Evolutionary conservation across 345 rosid genomes (phyloP), one percentile per base, ranked within the genome.

Genomic region (Firmiana major): DNA sequence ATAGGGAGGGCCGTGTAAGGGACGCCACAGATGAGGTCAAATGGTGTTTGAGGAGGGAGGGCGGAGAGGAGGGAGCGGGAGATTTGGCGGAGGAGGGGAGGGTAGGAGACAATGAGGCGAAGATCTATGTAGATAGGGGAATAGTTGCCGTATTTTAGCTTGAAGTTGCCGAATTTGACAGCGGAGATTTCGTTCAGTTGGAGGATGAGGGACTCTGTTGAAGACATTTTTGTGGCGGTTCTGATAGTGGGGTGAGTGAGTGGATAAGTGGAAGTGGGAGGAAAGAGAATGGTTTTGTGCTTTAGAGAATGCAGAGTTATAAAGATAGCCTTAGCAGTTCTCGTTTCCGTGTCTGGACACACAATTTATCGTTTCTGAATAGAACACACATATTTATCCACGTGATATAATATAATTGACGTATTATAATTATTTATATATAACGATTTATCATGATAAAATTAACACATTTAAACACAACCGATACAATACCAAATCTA

Each of bases 1-100:
- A 96, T 92, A 8, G 98, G 98, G n/a, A 90, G 89, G 24, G 97
- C 99, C 11, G 99, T 93, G 91, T 95, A 93, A 4, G 99, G 98
- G 64, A 95, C 98, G 63, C 98, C 99, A 49, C 99, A 95, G 54
- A 95, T 80, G 67, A 85, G 73, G 83, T 93, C 89, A 81, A 79
- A 95, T 71, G 81, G 40, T 58, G 93, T 22, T 64, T 89, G 74
- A 40, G 93, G 43, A 1, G 97, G 82, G 81, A 93, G 88, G 46
- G 94, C 80, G 79, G 97, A 84, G 85, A 91, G 80, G 36, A 93
- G 86, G 59, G 87, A 90, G 36, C 83, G 84, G 72, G 99, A 91
- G 85, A 96, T 92, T 71, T 82, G 93, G 79, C 86, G 79, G 69
- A 93, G 91, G 87, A 93, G 91, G 24, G 93, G 82, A 6, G 98